Base-by-base conservation (phyloP, 2,329 filamentous ascomycete species). In the Calonectria hawksworthii region DNA sequence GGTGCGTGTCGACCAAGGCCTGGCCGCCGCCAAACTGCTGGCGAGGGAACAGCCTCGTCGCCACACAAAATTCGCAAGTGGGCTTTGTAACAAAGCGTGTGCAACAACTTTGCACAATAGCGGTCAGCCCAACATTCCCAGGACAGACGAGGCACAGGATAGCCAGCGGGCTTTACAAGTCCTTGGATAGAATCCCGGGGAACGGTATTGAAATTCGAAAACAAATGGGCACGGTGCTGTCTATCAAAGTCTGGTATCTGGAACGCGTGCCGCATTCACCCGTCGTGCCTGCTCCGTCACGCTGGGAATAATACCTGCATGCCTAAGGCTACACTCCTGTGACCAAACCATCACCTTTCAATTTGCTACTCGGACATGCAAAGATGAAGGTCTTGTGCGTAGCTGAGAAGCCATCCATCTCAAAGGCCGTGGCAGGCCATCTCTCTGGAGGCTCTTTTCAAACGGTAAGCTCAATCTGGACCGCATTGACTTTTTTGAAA, bases 361-460 rank as follows among this genome's bases (percentile, higher is more conserved):
- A 23, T 38, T 47, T 50, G 10, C 6, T 41, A 32, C 41, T 34
- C 18, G 9, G 44, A 26, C n/a, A 69, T 72, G 18, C 56, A 52
- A 73, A 68, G n/a, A 91, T 91, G 86, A 90, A 84, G 80, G 86
- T 91, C 50, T 83, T 91, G 16, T 91, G 89, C 77, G 89, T 91
- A 80, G 89, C 90, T 52, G 90, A 91, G 79, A 91, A 99, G 89
- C 96, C 96, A 44, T 98, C 96, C 52, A 98, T 99, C 76, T 95
- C 97, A 73, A 98, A 97, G 86, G 96, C 96, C 47, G 96, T 99
- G 65, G 95, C 97, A 50, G 92, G 93, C 73, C 96, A 99, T 88
- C 90, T 99, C 34, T 94, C 94, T 38, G 96, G 97, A 65, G 95
- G 95, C 63, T 87, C 88, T 23, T 89, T 93, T 73, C 90, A 92